Conservation (phyloP, 768 basidiomycete species). For the Tylopilus vinaceipallidus region DNA sequence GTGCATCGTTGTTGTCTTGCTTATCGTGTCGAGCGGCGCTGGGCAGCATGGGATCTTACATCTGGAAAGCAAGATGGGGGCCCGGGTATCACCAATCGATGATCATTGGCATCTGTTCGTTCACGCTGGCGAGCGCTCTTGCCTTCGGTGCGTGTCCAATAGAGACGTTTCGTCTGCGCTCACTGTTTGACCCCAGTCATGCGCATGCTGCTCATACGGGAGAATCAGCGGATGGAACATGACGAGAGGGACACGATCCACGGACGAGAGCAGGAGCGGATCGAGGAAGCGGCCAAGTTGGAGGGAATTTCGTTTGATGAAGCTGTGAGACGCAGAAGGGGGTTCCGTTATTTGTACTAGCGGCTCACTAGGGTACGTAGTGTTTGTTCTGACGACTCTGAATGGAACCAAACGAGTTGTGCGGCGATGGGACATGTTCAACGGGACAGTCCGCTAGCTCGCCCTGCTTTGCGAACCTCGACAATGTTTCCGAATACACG, state of each 20-base stretch:
- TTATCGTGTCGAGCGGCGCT: not conserved
- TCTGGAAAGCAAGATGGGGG: conserved; percentile 60
- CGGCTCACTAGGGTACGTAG: too few species aligned
- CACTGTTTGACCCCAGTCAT: conserved; percentile 32
- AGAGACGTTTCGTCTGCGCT: not conserved
- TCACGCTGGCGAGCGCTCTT: conserved; percentile 34
- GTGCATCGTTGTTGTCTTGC: conserved; percentile 18
- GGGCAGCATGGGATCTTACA: conserved; percentile 56
- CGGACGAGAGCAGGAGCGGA: conserved; percentile 45
- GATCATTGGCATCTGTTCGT: conserved; percentile 45
- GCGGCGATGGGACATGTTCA: too few species aligned
- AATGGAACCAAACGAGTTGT: too few species aligned
- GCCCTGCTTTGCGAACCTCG: too few species aligned
- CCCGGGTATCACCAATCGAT: conserved; percentile 63
- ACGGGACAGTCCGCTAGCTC: too few species aligned
- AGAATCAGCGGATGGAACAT: conserved; percentile 50
- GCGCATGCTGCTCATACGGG: conserved; percentile 41
- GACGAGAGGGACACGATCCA: conserved; percentile 46
- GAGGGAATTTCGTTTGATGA: conserved; percentile 61
- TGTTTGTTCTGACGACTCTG: too few species aligned
- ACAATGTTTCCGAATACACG: too few species aligned
- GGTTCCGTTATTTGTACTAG: conserved; percentile 58
- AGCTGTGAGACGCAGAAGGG: conserved; percentile 54
- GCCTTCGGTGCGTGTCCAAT: conserved; percentile 31
- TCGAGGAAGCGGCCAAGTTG: conserved; percentile 56